Base-by-base conservation (phyloP, 2,329 filamentous ascomycete genomes). In the Colletotrichum sp. region DNA sequence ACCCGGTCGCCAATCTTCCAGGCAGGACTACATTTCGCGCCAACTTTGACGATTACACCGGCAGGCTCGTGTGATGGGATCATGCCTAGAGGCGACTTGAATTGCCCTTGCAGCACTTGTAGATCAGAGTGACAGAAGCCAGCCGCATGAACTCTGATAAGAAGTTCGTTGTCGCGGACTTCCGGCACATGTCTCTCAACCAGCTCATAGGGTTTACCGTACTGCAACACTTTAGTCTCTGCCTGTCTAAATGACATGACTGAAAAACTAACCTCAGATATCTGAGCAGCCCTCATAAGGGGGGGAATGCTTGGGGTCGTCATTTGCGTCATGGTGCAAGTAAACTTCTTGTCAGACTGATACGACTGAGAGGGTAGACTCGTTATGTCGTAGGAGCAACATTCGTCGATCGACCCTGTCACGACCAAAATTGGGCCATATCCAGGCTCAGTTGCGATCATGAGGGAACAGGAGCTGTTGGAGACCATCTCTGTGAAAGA, bases 81-180 rank as follows among this genome's bases (percentile, higher is more conserved):
- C 32, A 85, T 76, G 15, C 80, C 80, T 8, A 82, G 68, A 6
- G 77, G 78, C 3, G 81, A 80, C 4, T 71, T 68, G 73, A 82
- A 84, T 25, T 83, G 80, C 12, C 84, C 83, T 11, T 82, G 80
- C 2, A 83, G 72, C 11, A 83, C 83, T 69, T 85, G 84, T 11
- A 83, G 76, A 60, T 85, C 84, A 4, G 84, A 84, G 65, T 85
- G 84, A 70, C 84, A 85, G 77, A 84, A 85, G 1, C 83, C 82
- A 8, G 84, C 83, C 4, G 83, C 84, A 34, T 82, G 77, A 59
- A 85, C 77, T 32, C 79, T 78, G 71, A 85, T 72, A 22, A 85
- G 80, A 6, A 85, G 78, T 27, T 84, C 81, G 63, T 79, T 60
- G 12, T 79, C 78, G 28, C 72, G 77, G 34, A 82, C 79, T 7